Conservation (phyloP, 2,329 filamentous ascomycete species). For the Pseudodiploospora longispora region DNA sequence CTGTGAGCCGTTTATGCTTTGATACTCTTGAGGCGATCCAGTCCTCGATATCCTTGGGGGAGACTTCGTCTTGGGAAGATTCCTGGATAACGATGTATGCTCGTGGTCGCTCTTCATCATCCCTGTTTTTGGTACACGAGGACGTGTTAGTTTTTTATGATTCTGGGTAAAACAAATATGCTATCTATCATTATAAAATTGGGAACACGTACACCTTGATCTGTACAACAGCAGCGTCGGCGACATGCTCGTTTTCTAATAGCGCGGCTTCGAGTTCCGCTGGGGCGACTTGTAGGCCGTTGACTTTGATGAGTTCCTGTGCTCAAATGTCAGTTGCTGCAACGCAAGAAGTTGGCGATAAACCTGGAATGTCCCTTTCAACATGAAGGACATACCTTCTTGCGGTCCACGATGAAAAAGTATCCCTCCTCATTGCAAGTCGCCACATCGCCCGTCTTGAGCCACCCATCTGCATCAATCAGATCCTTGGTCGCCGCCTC, state of each 20-base stretch:
- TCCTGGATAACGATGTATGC: conserved; percentile 45
- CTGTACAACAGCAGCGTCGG: conserved; percentile 48
- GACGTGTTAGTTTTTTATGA: not conserved
- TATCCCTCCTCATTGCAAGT: conserved; percentile 36
- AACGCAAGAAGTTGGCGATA: no score
- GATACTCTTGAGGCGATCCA: conserved; percentile 38
- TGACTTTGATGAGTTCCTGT: conserved; percentile 52
- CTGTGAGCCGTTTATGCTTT: conserved; percentile 43
- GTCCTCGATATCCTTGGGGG: conserved; percentile 42
- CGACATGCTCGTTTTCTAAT: conserved; percentile 41
- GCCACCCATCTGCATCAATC: conserved; percentile 44
- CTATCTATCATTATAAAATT: not conserved
- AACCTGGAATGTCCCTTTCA: no score
- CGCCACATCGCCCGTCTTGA: conserved; percentile 52
- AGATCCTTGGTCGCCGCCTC: conserved; percentile 44
- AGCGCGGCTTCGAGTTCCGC: conserved; percentile 48
- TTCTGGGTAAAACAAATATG: not conserved
- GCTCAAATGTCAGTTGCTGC: not conserved
- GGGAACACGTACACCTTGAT: conserved; percentile 32
- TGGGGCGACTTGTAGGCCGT: conserved; percentile 51
- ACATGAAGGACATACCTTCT: conserved; percentile 27
- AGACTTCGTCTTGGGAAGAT: conserved; percentile 34
- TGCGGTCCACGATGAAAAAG: conserved; percentile 41
- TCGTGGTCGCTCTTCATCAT: conserved; percentile 42
- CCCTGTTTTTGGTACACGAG: conserved; percentile 14